Evolutionary conservation across 352 stramenopile genomes (phyloP).

Genomic region (Phytophthora cajani): DNA sequence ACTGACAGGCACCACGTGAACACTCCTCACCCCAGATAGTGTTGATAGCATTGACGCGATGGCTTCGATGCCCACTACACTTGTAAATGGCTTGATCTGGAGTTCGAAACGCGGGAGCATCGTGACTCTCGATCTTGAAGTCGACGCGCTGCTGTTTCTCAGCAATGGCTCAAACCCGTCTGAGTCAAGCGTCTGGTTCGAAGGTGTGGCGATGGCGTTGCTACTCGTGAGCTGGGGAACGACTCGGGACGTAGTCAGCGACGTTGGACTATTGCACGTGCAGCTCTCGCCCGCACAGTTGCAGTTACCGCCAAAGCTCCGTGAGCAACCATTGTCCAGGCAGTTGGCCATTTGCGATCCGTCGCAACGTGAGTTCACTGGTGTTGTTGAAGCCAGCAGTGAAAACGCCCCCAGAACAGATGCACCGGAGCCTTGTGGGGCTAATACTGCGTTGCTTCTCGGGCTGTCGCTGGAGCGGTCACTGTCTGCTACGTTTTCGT

Average conservation of each 20-base stretch:
- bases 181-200: slow-evolving; percentile 11
- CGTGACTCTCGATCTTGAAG: slow-evolving; percentile 15
- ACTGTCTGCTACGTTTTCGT: slow-evolving; percentile 16
- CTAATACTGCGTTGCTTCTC: slow-evolving; percentile 21
- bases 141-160: slow-evolving; percentile 9
- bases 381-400: slow-evolving; percentile 16
- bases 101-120: slow-evolving; percentile 43
- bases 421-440: slow-evolving; percentile 10
- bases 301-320: slow-evolving; percentile 68
- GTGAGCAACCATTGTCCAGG: slow-evolving; percentile 69
- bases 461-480: slow-evolving; percentile 25
- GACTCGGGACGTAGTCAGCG: slow-evolving; percentile 14
- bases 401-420: slow-evolving; percentile 26
- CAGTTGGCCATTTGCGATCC: slow-evolving; percentile 57
- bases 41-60: slow-evolving; percentile 51
- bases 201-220: slow-evolving; percentile 20
- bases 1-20: slow-evolving; percentile 44
- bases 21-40: slow-evolving; percentile 53
- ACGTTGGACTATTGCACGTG: slow-evolving; percentile 54
- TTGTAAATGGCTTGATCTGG: slow-evolving; percentile 37
- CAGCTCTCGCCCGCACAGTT: slow-evolving; percentile 64
- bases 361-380: slow-evolving; percentile 37
- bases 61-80: slow-evolving; percentile 31
- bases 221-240: slow-evolving; percentile 31
- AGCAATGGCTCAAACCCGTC: slow-evolving; percentile 13